These are phyloP conservation scores for Handroanthus guayacan DNA, from an alignment of 257 asterid genomes.

Conservation along the genomic window DNA sequence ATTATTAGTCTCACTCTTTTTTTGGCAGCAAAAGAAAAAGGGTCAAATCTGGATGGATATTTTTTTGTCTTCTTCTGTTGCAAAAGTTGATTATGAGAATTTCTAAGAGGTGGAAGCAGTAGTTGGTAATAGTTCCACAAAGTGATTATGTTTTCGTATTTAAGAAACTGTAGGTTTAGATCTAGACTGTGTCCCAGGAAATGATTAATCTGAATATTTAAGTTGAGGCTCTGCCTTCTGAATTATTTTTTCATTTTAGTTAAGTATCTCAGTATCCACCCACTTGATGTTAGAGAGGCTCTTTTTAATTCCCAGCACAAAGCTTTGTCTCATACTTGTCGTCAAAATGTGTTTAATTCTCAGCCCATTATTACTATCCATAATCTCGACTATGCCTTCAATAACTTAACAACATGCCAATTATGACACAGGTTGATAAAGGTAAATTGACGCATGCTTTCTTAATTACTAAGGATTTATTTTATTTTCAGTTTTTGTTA, in stretches of 20 bases:
- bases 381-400: not conserved
- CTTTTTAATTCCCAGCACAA: too few species aligned
- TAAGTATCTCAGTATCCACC: too few species aligned
- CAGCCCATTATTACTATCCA: not conserved
- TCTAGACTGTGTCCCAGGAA: not conserved
- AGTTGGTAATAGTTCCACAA: not conserved
- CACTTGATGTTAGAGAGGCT: too few species aligned
- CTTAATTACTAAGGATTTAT: not conserved
- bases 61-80: constrained; percentile 11
- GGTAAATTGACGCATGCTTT: constrained; percentile 12
- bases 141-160: not conserved
- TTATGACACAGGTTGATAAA: not conserved
- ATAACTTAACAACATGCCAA: not conserved
- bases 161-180: not conserved
- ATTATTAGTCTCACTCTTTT: not conserved
- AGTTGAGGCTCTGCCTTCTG: not conserved
- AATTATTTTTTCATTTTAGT: not conserved
- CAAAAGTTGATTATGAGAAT: constrained; percentile 6
- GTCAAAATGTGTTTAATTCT: not conserved
- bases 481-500: constrained; percentile 6
- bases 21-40: constrained; percentile 5
- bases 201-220: not conserved
- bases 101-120: constrained; percentile 6
- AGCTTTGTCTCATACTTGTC: too few species aligned
- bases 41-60: constrained; percentile 13